phyloP scores from a whole-genome alignment of 495 filamentous ascomycete genomes.

The Neurospora sp. region DNA sequence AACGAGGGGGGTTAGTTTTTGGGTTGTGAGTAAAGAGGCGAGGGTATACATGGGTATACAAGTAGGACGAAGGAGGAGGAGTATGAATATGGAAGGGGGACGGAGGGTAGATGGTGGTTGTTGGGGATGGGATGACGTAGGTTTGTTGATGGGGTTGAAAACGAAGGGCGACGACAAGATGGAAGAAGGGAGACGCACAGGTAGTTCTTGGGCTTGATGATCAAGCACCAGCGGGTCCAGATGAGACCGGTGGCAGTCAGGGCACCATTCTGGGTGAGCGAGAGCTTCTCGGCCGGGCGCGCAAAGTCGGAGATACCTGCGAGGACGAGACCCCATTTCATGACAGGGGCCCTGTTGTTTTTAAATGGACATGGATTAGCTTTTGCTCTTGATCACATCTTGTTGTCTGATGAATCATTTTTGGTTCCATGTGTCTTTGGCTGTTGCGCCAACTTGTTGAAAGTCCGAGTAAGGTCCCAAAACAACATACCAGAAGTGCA shows the following conservation, averaged over 20 bases:
- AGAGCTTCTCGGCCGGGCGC: conserved; percentile 86
- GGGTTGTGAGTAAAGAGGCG: background rate
- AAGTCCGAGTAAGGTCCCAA: background rate
- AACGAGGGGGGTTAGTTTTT: background rate
- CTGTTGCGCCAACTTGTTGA: background rate
- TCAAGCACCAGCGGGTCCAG: conserved; percentile 97
- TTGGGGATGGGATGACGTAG: background rate
- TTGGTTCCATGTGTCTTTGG: background rate
- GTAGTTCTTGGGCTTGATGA: conserved; percentile 87
- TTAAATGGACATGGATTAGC: background rate
- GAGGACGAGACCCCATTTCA: conserved; percentile 95
- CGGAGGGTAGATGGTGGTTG: background rate
- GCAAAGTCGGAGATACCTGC: conserved; percentile 86
- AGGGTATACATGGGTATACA: background rate
- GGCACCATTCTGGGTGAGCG: conserved; percentile 80
- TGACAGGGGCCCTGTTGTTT: conserved; percentile 70
- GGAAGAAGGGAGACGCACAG: conserved; percentile 45
- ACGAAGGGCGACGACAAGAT: background rate
- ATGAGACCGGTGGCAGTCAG: conserved; percentile 84
- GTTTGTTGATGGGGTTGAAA: background rate
- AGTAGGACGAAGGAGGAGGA: background rate
- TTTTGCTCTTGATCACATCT: background rate
- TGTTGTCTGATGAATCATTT: background rate
- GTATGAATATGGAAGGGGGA: background rate
- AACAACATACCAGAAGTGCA: conserved; percentile 76